phyloP scores from a whole-genome alignment of 345 rosid genomes.

The Orychophragmus violaceus region DNA sequence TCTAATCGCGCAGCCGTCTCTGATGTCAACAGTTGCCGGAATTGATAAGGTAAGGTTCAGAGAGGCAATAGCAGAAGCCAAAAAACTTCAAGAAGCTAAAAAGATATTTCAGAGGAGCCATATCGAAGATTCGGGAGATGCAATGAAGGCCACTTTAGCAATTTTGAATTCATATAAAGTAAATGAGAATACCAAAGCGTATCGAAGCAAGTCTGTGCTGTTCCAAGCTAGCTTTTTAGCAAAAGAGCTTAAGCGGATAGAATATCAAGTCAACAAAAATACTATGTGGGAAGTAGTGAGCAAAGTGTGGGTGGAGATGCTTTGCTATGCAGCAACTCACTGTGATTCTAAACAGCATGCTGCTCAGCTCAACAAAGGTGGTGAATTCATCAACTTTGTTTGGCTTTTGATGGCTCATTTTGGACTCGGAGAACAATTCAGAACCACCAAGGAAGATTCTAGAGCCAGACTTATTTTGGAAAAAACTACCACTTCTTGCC shows the following conservation, averaged over 20 bases:
- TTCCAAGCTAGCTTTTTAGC: conserved; percentile 45
- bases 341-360: conserved; percentile 29
- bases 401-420: conserved; percentile 53
- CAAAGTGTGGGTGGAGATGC: conserved; percentile 27
- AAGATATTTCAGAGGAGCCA: conserved; percentile 26
- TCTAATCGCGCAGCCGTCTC: conserved; percentile 31
- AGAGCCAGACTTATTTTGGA: conserved; percentile 21
- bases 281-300: conserved; percentile 17
- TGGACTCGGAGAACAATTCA: conserved; percentile 44
- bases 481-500: not conserved
- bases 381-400: conserved; percentile 42
- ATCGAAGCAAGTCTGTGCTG: conserved; percentile 31
- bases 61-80: conserved; percentile 38
- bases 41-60: conserved; percentile 36
- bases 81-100: not conserved
- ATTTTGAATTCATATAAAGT: too few relatives aligned
- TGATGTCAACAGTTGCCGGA: conserved; percentile 44
- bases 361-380: conserved; percentile 36
- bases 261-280: not conserved
- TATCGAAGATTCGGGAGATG: not conserved
- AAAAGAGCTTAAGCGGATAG: conserved; percentile 23
- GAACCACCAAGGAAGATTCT: conserved; percentile 33
- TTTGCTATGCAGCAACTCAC: conserved; percentile 20
- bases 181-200: not conserved
- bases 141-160: conserved; percentile 13